phyloP scores from a whole-genome alignment of 441 rosid species.

The Populus hybrid region DNA sequence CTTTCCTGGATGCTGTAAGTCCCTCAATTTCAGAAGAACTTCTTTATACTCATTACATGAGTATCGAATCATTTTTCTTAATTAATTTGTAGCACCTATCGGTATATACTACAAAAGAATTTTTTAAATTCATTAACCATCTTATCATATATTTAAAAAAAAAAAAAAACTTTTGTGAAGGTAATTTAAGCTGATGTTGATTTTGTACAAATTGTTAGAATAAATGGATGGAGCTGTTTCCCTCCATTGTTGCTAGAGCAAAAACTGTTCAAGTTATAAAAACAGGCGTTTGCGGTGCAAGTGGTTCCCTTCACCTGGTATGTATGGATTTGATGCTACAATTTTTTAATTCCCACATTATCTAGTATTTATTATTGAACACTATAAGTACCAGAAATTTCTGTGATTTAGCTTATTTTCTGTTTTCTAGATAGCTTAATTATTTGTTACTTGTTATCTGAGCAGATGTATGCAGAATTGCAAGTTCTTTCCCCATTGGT shows the following conservation, averaged over 20 bases:
- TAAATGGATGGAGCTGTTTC: constrained; percentile 89
- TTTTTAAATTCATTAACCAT: background rate
- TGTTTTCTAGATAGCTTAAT: background rate
- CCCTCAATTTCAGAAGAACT: background rate
- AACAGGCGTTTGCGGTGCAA: constrained; percentile 58
- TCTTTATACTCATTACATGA: background rate
- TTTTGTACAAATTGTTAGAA: constrained; percentile 32
- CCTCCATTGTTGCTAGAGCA: constrained; percentile 85
- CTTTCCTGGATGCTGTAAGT: constrained; percentile 81
- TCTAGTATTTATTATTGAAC: background rate
- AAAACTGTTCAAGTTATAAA: constrained; percentile 68
- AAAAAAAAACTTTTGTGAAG: background rate
- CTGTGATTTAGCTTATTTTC: background rate
- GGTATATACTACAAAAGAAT: background rate
- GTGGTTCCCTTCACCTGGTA: constrained; percentile 85
- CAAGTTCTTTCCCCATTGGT: constrained; percentile 77
- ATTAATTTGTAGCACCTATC: background rate
- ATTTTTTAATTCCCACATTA: background rate
- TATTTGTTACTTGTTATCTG: constrained; percentile 4
- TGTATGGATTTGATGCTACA: background rate
- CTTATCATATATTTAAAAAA: background rate
- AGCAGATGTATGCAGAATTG: constrained; percentile 81
- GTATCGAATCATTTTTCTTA: background rate
- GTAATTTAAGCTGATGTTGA: background rate
- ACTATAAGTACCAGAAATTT: background rate